Conservation (phyloP, 164 flowering plant genomes). For the Vitis cinerea region DNA sequence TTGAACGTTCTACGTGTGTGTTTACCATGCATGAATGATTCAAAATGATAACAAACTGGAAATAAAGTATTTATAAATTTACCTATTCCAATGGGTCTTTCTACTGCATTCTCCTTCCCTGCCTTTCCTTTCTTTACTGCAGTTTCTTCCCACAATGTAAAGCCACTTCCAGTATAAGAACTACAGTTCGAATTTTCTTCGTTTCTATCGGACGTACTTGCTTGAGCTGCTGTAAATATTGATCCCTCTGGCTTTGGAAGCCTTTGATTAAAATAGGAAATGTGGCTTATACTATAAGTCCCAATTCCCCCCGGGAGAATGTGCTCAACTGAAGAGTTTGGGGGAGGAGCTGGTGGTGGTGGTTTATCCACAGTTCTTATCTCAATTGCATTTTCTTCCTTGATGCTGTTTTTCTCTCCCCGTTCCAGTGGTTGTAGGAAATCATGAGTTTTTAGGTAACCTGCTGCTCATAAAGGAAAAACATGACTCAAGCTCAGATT, state of each 20-base stretch:
- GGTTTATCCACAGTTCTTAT: slow-evolving; percentile 36
- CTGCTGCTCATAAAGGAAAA: slow-evolving; percentile 32
- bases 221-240: slow-evolving; percentile 30
- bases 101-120: slow-evolving; percentile 58
- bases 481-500: not conserved
- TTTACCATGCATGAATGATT: not conserved
- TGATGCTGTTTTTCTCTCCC: slow-evolving; percentile 37
- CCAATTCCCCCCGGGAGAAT: slow-evolving; percentile 91
- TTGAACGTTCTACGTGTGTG: not conserved
- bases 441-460: slow-evolving; percentile 70
- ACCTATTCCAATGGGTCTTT: slow-evolving; percentile 50
- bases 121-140: slow-evolving; percentile 56
- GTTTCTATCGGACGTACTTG: slow-evolving; percentile 48
- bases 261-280: slow-evolving; percentile 46
- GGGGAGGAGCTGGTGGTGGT: slow-evolving; percentile 38
- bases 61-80: slow-evolving; percentile 2
- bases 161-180: slow-evolving; percentile 65
- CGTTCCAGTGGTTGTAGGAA: slow-evolving; percentile 78
- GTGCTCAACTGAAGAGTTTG: slow-evolving; percentile 57
- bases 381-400: slow-evolving; percentile 43
- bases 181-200: slow-evolving; percentile 58
- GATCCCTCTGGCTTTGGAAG: slow-evolving; percentile 62
- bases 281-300: slow-evolving; percentile 81
- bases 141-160: slow-evolving; percentile 87
- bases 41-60: not conserved